These are phyloP conservation scores for Carex cristatella DNA, from an alignment of 176 grass and related monocot species.

Conservation along the genomic window DNA sequence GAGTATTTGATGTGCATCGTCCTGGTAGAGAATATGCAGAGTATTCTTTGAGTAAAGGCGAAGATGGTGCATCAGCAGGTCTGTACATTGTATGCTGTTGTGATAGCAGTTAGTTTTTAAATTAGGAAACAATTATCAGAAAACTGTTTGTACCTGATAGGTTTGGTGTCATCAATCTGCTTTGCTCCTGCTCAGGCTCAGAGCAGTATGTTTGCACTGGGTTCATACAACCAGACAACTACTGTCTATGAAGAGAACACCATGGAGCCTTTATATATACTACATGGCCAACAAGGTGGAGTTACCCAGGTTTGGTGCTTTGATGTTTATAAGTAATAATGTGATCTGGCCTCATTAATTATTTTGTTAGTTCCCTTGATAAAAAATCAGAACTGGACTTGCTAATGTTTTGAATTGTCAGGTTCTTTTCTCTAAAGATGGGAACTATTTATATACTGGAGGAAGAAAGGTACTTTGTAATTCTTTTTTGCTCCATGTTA, in stretches of 20 bases:
- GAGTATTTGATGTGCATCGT: constrained; percentile 92
- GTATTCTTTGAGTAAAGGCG: constrained; percentile 63
- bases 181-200: constrained; percentile 59
- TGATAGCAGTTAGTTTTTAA: not conserved
- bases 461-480: constrained; percentile 71
- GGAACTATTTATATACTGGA: constrained; percentile 87
- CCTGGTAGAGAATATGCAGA: constrained; percentile 91
- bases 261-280: constrained; percentile 84
- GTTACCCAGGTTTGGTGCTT: constrained; percentile 70
- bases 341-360: not conserved
- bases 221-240: constrained; percentile 87
- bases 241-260: constrained; percentile 73
- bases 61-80: constrained; percentile 62
- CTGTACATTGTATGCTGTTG: constrained; percentile 15
- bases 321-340: not conserved
- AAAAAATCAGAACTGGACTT: not conserved
- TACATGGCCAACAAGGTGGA: constrained; percentile 81
- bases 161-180: constrained; percentile 80
- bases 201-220: constrained; percentile 86
- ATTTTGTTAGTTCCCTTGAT: not conserved
- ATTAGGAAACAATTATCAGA: not conserved
- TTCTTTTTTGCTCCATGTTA: not conserved
- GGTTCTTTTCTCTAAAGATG: constrained; percentile 96
- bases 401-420: constrained; percentile 27
- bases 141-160: constrained; percentile 29